These are phyloP conservation scores for Zea mays DNA, from an alignment of 176 grass and related monocot species.

Conservation along the genomic window Zm-B73-REFERENCE-NAM-5.0 NC_050104.1:117959501-117960000, in stretches of 20 bases:
- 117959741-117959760: background rate
- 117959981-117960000: slow-evolving; percentile 76
- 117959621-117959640: background rate
- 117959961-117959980: slow-evolving; percentile 83
- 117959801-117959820: too few relatives aligned
- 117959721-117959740: background rate
- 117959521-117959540: background rate
- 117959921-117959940: slow-evolving; percentile 88
- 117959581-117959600: slow-evolving; percentile 22
- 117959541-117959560: background rate
- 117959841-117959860: slow-evolving; percentile 81
- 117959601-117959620: too few relatives aligned
- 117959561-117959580: slow-evolving; percentile 3
- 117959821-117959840: slow-evolving; percentile 24
- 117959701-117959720: background rate
- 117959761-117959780: slow-evolving; percentile 4
- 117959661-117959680: background rate
- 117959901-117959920: slow-evolving; percentile 82
- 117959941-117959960: slow-evolving; percentile 89
- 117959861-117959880: slow-evolving; percentile 70
- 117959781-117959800: too few relatives aligned
- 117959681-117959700: slow-evolving; percentile 15
- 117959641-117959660: background rate
- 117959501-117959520: slow-evolving; percentile 3
- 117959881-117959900: slow-evolving; percentile 69